Percentiles rank a stretch among this genome's conserved stretches.
Conservation (phyloP, 1,139 yeast genomes). For the Yamadazyma atlantica region DNA sequence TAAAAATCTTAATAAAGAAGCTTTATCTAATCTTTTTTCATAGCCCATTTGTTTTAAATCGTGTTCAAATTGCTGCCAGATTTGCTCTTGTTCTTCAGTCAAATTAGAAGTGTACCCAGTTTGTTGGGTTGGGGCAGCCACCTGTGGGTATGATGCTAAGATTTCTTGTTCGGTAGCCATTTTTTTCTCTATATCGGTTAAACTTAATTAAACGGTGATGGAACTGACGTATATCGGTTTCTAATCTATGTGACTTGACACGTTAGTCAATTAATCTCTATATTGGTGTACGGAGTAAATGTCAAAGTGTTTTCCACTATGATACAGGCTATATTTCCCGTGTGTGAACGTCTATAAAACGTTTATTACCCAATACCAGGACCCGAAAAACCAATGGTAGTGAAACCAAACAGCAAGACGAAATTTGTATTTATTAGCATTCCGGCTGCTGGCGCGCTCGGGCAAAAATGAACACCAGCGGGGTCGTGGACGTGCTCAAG, state of each 20-base stretch:
- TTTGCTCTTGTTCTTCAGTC: slow-evolving; percentile 64
- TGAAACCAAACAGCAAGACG: too few relatives aligned
- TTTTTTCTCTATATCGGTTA: too few relatives aligned
- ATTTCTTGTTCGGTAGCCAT: slow-evolving; percentile 24
- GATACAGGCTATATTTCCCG: too few relatives aligned
- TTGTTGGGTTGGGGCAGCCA: slow-evolving; percentile 53
- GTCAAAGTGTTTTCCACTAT: too few relatives aligned
- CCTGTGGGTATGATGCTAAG: slow-evolving; percentile 65
- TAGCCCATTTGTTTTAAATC: slow-evolving; percentile 64
- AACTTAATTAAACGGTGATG: too few relatives aligned
- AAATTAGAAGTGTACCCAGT: slow-evolving; percentile 85
- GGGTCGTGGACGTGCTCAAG: too few relatives aligned
- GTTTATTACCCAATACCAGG: not conserved
- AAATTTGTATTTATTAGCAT: not conserved
- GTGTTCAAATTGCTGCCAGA: slow-evolving; percentile 57
- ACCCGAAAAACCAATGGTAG: not conserved
- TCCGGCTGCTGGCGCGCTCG: not conserved
- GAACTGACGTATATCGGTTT: not conserved
- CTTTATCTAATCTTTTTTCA: slow-evolving; percentile 77
- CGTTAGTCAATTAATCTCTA: too few relatives aligned
- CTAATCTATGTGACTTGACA: too few relatives aligned
- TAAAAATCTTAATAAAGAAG: slow-evolving; percentile 84
- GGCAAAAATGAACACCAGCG: not conserved
- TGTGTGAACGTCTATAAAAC: not conserved
- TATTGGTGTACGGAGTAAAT: not conserved